phyloP scores from a whole-genome alignment of 305 asterid species.

The Ilex paraguariensis region DNA sequence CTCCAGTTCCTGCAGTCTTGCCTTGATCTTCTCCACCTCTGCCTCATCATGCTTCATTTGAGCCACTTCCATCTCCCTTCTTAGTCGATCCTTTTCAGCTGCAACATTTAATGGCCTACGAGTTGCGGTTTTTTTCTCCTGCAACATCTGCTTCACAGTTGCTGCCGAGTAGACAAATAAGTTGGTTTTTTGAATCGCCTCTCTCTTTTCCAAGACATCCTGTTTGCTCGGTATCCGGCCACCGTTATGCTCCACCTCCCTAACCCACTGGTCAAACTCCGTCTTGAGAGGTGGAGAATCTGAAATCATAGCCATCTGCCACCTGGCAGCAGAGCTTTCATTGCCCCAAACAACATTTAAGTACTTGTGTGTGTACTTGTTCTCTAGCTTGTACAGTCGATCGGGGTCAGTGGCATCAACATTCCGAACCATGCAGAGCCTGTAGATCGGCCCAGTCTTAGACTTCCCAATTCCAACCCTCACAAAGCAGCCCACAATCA shows the following conservation, averaged over 20 bases:
- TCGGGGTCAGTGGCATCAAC: constrained; percentile 83
- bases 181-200: constrained; percentile 78
- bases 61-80: constrained; percentile 83
- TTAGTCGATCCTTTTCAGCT: constrained; percentile 88
- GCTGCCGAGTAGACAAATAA: constrained; percentile 85
- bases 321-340: constrained; percentile 90
- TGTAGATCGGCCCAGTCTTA: constrained; percentile 75
- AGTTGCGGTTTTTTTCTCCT: constrained; percentile 95
- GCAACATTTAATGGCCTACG: constrained; percentile 85
- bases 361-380: constrained; percentile 81
- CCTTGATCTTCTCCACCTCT: constrained; percentile 69
- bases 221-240: constrained; percentile 82
- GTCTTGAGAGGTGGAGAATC: constrained; percentile 73
- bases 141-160: constrained; percentile 94
- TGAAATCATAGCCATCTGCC: constrained; percentile 98
- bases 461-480: constrained; percentile 94
- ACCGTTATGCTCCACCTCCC: constrained; percentile 76
- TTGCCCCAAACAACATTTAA: constrained; percentile 91
- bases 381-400: constrained; percentile 80
- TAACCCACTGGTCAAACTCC: constrained; percentile 89
- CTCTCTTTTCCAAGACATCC: constrained; percentile 79
- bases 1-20: constrained; percentile 72
- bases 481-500: constrained; percentile 93
- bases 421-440: constrained; percentile 81
- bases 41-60: constrained; percentile 56